Conservation (phyloP, 495 filamentous ascomycete species). For the Echria macrotheca region DNA sequence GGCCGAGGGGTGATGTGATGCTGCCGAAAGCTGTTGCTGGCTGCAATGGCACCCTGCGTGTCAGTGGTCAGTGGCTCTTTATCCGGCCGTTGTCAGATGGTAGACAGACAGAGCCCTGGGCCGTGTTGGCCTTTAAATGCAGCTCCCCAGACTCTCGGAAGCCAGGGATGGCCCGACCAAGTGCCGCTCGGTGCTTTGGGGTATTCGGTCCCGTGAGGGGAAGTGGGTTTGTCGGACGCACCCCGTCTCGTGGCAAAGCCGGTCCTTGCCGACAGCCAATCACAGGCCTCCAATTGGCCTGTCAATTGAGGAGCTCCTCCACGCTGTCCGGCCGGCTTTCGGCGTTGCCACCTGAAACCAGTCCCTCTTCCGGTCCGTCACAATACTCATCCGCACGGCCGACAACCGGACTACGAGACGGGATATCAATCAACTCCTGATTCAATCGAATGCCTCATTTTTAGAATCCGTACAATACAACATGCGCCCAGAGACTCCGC, state of each 20-base stretch:
- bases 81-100: conserved; percentile 1
- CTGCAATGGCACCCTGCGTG: not conserved
- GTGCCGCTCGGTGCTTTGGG: too few relatives aligned
- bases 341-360: too few relatives aligned
- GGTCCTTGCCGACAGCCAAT: conserved; percentile 20
- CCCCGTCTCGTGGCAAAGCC: conserved; percentile 12
- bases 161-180: not conserved
- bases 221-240: not conserved
- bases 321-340: too few relatives aligned
- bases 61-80: not conserved
- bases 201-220: not conserved
- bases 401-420: not conserved
- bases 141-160: not conserved
- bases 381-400: not conserved
- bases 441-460: conserved; percentile 10
- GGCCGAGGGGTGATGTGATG: too few relatives aligned
- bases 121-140: not conserved
- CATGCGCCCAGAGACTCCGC: conserved; percentile 16
- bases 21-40: too few relatives aligned
- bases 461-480: conserved; percentile 19
- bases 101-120: not conserved
- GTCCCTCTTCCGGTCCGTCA: too few relatives aligned
- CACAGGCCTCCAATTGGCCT: not conserved
- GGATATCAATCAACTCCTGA: not conserved
- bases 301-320: conserved; percentile 4